Base-by-base conservation (phyloP, 805 yeast genomes). In the Ogataea sp. region DNA sequence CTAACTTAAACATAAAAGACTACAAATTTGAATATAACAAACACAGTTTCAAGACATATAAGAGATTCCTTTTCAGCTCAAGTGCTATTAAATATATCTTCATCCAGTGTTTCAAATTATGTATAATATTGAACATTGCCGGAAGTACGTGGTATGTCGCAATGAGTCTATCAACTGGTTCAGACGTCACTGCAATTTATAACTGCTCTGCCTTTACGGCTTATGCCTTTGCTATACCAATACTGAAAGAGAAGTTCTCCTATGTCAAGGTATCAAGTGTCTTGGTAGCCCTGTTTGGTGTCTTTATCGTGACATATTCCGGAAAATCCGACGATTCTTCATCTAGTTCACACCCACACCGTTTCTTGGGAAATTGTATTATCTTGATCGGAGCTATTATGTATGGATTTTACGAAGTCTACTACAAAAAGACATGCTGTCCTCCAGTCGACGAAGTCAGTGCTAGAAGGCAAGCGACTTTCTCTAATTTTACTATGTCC, bases 151-250 rank as follows among this genome's bases (percentile, higher is more conserved):
- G 96, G 96, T 87, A 85, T 55, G 71, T 83, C 15, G 83, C 95
- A 10, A 84, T 87, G 78, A 69, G 78, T 24, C 61, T 83, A 53
- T 79, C 95, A 1, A 82, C 88, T 23, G 86, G 94, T 0, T 70
- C 86, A 3, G 95, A 87, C 51, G 82, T 87, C 28, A 87, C 95
- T 2, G 96, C 96, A 3, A 86, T 86, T 43, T 87, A 86, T 62
- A 86, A 87, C 62, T 85, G 93, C 55, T 80, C 90, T 14, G 94
- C 95, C 0, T 87, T 87, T 56, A 81, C 89, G 4, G 95, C 95
- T 0, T 80, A 87, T 52, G 73, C 84, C 14, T 86, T 87, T 59
- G 86, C 94, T 3, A 78, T 87, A 21, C 84, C 88, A 1, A 58
- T 87, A 17, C 64, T 87, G 37, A 64, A 73, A 26, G 96, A 87